Conservation (phyloP, 2,329 filamentous ascomycete genomes). For the Emergomyces africanus region DNA sequence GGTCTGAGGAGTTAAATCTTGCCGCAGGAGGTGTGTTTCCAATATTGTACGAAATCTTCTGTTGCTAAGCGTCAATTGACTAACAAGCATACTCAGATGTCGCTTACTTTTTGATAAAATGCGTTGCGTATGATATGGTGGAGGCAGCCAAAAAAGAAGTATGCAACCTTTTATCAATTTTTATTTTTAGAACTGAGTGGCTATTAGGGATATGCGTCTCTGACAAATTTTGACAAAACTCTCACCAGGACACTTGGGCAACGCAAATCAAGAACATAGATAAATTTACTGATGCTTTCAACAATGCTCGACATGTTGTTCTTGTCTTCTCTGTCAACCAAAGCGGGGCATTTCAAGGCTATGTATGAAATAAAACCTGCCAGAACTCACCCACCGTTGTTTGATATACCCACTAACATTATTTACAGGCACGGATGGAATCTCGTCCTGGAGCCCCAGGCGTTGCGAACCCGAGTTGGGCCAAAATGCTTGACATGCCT, state of each 20-base stretch:
- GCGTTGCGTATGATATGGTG: slow-evolving; percentile 38
- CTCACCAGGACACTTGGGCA: slow-evolving; percentile 38
- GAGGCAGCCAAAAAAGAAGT: slow-evolving; percentile 36
- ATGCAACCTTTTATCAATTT: slow-evolving; percentile 11
- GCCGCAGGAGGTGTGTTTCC: neutral
- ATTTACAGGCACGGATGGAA: slow-evolving; percentile 38
- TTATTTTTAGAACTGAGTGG: neutral
- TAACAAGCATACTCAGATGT: slow-evolving; percentile 4
- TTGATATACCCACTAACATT: neutral
- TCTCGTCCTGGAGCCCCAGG: slow-evolving; percentile 29
- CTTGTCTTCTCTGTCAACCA: slow-evolving; percentile 48
- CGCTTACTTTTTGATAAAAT: slow-evolving; percentile 30
- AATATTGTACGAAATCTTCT: neutral
- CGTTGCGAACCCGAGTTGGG: slow-evolving; percentile 33
- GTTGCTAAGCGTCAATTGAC: neutral
- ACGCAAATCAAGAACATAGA: slow-evolving; percentile 40
- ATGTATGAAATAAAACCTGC: slow-evolving; percentile 36
- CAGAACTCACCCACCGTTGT: neutral
- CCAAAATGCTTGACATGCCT: slow-evolving; percentile 35
- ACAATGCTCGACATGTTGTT: slow-evolving; percentile 39
- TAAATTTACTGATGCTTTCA: slow-evolving; percentile 38
- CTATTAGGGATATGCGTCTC: neutral
- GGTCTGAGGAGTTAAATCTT: neutral
- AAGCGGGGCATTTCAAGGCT: slow-evolving; percentile 45
- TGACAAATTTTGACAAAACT: neutral